Evolutionary conservation across 208 protist species (phyloP), one percentile per base, ranked within the genome.

Genomic region (Crithidia acanthocephali): DNA sequence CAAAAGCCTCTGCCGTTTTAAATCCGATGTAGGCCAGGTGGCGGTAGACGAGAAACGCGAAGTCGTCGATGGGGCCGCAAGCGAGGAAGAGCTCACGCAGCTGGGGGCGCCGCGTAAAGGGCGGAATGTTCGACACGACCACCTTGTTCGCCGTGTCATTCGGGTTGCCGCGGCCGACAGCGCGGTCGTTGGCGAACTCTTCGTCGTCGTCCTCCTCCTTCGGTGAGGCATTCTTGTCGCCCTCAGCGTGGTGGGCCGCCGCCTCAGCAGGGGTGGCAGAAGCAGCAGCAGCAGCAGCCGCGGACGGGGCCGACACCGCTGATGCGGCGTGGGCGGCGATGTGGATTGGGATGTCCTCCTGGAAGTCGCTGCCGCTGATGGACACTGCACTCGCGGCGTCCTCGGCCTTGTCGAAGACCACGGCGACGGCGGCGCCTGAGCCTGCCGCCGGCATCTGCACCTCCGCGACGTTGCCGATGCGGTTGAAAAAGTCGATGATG

Each of bases 401-500:
- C 20, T 64, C 76, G 23, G 57, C 51, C 30, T 72, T 80, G 48
- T 62, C 70, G 30, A 80, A 80, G 55, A 66, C 57, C 10, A 81
- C 63, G 48, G 44, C 63, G 4, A 76, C 45, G 7, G 57, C 27
- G 20, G 70, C 28, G 0, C 11, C 51, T 18, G 62, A 30, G 55
- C 51, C 27, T 2, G 53, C 60, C 4, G 57, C 57, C 4, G 71
- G 60, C 62, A 92, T 56, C 42, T 55, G 65, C 68, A 90, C 87
- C 25, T 52, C 57, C 18, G 73, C 67, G 23, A 93, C 81, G 20
- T 79, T 62, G 59, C 90, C 90, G 32, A 84, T 74, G 53, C 84
- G 85, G 28, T 61, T 79, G 70, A 95, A 93, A 65, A 91, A 92
- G 18, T 90, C 87, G 13, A 76, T 75, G 32, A 95, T 58, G 52